Evolutionary conservation across 257 asterid species (phyloP), one percentile per base, ranked within the genome.

Genomic region (Ilex aquifolium): DNA sequence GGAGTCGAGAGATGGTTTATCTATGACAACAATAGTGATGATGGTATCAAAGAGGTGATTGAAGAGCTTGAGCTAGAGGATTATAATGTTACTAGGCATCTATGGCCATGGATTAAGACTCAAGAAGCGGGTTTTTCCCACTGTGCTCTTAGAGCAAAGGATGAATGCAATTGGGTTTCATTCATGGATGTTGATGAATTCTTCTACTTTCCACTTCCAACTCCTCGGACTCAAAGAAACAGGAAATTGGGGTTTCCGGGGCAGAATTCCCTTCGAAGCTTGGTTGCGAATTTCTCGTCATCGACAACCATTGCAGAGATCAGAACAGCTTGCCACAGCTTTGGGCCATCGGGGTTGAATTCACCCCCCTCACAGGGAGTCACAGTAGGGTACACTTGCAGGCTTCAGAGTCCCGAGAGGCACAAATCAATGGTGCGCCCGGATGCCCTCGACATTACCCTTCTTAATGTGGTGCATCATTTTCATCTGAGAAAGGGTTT

Each of bases 71-170:
- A 79, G 49, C 71, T 4, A 10, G 84, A 78, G 32, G 66, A 70
- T 55, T 81, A 77, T 75, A 90, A 90, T 44, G 86, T 93, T 10
- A 82, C 84, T 0, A 79, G 97, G 81, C 97, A 90, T 54, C 84
- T 81, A 3, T 93, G 99, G 99, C 97, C 97, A 0, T 93, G 99
- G 99, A 79, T 93, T 71, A 93, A 93, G 77, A 90, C 97, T 31
- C 99, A 93, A 64, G 99, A 93, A 79, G 97, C 99, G 12, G 97
- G 99, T 0, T 93, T 93, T 80, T 93, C 99, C 3, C 95, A 90
- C 64, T 93, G 99, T 64, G 95, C 95, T 39, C 79, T 93, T 10
- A 72, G 90, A 70, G 96, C 99, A 15, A 87, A 74, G 72, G 71
- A 76, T 29, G 87, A 85, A 68, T 93, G 99, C 74, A 46, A 69